Evolutionary conservation across 2,329 filamentous ascomycete species (phyloP).

Genomic region (Trichoderma lentiforme): DNA sequence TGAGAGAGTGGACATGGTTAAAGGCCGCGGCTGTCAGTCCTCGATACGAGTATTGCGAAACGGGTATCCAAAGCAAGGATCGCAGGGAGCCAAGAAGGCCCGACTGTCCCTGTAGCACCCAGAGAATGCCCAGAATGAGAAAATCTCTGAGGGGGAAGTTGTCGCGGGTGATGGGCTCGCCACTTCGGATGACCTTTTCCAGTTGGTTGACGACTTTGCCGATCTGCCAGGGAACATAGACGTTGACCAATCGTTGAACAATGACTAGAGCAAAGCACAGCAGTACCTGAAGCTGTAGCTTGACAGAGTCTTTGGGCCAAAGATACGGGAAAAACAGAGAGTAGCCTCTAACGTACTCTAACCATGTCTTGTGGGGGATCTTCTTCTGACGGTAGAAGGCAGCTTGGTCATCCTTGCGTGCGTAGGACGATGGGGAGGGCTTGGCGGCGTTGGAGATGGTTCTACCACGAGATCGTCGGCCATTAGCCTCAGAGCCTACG

Average conservation of each 20-base stretch:
- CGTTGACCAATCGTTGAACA: conserved; percentile 78
- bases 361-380: conserved; percentile 86
- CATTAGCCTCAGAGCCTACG: conserved; percentile 23
- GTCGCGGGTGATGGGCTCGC: conserved; percentile 32
- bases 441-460: conserved; percentile 41
- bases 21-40: conserved; percentile 93
- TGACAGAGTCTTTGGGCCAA: conserved; percentile 78
- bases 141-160: conserved; percentile 38
- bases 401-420: conserved; percentile 58
- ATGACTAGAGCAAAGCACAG: conserved; percentile 79
- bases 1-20: conserved; percentile 93
- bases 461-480: conserved; percentile 34
- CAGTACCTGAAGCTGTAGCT: conserved; percentile 74
- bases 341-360: conserved; percentile 91
- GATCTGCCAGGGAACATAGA: conserved; percentile 79
- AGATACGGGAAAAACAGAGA: conserved; percentile 93
- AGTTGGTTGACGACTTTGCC: conserved; percentile 76
- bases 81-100: conserved; percentile 81
- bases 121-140: conserved; percentile 56
- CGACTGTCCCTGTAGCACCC: conserved; percentile 85
- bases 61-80: conserved; percentile 89
- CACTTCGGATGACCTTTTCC: conserved; percentile 45
- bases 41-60: conserved; percentile 94
- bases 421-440: conserved; percentile 27
- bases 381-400: conserved; percentile 89